Percentiles rank a stretch among this genome's conserved stretches.
phyloP scores from a whole-genome alignment of 306 rosid species.

The Sophora flavescens region DNA sequence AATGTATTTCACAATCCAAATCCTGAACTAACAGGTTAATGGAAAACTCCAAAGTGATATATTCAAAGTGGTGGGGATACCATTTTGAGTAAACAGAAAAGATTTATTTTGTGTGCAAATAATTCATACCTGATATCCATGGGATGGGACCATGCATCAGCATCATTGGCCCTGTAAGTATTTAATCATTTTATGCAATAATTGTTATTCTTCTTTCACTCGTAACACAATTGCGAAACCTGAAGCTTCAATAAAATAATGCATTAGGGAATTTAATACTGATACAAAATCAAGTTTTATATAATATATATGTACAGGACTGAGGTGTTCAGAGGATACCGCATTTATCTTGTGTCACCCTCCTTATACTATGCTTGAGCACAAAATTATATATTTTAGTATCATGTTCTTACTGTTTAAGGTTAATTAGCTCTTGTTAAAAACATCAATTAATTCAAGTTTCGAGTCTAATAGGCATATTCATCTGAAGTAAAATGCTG shows the following conservation, averaged over 20 bases:
- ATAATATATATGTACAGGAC: background rate
- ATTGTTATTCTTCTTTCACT: conserved; percentile 21
- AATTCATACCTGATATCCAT: too few relatives aligned
- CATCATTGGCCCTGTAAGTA: conserved; percentile 13
- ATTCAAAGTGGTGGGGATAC: conserved; percentile 17
- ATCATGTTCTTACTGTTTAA: too few relatives aligned
- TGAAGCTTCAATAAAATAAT: conserved; percentile 2
- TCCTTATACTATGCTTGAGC: too few relatives aligned
- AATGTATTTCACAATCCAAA: conserved; percentile 36
- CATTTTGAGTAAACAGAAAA: background rate
- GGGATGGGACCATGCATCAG: too few relatives aligned
- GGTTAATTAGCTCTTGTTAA: too few relatives aligned
- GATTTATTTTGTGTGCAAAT: too few relatives aligned
- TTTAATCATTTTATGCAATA: conserved; percentile 22
- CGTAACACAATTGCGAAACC: background rate
- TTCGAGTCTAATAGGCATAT: too few relatives aligned
- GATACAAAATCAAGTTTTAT: background rate
- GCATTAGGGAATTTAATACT: conserved; percentile 1
- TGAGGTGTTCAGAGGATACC: too few relatives aligned
- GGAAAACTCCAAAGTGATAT: conserved; percentile 6
- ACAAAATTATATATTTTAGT: too few relatives aligned
- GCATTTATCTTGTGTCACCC: too few relatives aligned
- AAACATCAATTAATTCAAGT: too few relatives aligned
- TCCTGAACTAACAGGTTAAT: background rate
- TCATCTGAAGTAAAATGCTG: background rate